Conservation (phyloP, 2,329 filamentous ascomycete species). For the Monilinia fructigena region DNA sequence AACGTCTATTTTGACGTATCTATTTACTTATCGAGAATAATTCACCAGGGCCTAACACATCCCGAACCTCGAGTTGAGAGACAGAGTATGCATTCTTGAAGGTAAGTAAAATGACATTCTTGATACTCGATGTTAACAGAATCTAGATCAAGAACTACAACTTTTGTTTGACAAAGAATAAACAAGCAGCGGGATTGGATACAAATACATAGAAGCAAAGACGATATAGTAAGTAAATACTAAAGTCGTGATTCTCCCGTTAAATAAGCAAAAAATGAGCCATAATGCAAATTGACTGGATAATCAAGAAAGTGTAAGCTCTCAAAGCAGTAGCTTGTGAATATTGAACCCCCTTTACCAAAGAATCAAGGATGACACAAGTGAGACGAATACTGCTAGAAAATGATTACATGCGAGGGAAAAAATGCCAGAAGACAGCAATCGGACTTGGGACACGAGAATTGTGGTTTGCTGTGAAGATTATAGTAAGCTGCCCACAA, state of each 20-base stretch:
- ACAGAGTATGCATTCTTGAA: constrained; percentile 10
- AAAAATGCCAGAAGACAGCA: constrained; percentile 40
- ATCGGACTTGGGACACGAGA: constrained; percentile 43
- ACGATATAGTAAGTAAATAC: constrained; percentile 19
- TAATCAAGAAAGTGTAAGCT: constrained; percentile 42
- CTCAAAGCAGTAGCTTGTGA: not conserved
- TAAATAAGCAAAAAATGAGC: constrained; percentile 42
- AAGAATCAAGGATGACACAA: constrained; percentile 42
- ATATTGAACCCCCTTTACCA: not conserved
- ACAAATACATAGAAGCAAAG: constrained; percentile 6
- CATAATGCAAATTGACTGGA: constrained; percentile 46
- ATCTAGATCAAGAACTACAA: constrained; percentile 9
- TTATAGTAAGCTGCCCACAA: constrained; percentile 41
- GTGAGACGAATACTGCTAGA: constrained; percentile 40
- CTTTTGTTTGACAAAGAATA: constrained; percentile 35
- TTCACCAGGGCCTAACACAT: constrained; percentile 1
- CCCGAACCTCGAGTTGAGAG: constrained; percentile 4
- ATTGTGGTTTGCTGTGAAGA: constrained; percentile 46
- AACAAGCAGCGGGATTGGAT: constrained; percentile 42
- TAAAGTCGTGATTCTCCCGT: constrained; percentile 39
- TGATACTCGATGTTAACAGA: not conserved
- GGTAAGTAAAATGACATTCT: not conserved
- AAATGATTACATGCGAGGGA: constrained; percentile 39
- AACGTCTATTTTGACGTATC: too few species aligned
- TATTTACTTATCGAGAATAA: not conserved